These are phyloP conservation scores for Barnettozyma botsteinii DNA, from an alignment of 805 yeast genomes.

Conservation along the genomic window DNA sequence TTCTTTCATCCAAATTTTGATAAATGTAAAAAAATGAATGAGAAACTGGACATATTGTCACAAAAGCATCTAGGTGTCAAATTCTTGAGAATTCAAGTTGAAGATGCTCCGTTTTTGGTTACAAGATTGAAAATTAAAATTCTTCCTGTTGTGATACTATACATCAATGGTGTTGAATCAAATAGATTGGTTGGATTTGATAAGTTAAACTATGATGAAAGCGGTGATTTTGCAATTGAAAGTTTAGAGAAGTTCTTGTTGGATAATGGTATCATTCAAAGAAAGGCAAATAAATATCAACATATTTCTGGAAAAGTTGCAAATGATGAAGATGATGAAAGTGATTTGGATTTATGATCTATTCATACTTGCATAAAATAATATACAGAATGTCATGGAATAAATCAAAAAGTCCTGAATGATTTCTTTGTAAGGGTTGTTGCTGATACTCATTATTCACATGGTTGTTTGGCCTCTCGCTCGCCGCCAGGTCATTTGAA, in stretches of 20 bases:
- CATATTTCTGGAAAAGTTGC: constrained; percentile 12
- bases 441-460: not conserved
- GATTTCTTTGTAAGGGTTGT: not conserved
- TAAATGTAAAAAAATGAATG: constrained; percentile 57
- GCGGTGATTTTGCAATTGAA: constrained; percentile 41
- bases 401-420: not conserved
- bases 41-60: constrained; percentile 40
- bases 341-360: constrained; percentile 31
- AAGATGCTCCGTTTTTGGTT: constrained; percentile 66
- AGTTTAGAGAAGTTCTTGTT: constrained; percentile 42
- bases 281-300: constrained; percentile 30
- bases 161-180: constrained; percentile 52
- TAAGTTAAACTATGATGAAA: constrained; percentile 40
- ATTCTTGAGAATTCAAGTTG: constrained; percentile 53
- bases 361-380: constrained; percentile 1
- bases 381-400: constrained; percentile 1
- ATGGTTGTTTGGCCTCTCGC: no score
- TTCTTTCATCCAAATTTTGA: constrained; percentile 56
- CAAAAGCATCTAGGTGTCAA: constrained; percentile 50
- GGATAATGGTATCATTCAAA: constrained; percentile 28
- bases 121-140: constrained; percentile 56
- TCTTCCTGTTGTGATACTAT: constrained; percentile 65
- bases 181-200: constrained; percentile 66
- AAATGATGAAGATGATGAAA: constrained; percentile 27
- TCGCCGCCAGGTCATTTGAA: no score